phyloP scores from a whole-genome alignment of 2,329 filamentous ascomycete genomes.

The Aspergillus intermedius region DNA sequence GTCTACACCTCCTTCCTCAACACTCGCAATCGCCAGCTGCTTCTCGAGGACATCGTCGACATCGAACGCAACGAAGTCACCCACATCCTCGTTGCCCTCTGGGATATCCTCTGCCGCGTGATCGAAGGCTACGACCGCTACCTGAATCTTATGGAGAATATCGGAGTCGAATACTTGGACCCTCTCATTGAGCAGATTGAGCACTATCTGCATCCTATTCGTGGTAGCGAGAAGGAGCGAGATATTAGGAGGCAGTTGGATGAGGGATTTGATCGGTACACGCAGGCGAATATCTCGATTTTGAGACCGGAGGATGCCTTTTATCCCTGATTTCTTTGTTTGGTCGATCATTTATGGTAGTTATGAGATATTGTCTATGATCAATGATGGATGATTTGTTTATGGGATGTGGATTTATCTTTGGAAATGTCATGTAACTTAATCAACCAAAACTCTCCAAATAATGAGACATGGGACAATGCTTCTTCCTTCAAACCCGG shows the following conservation, averaged over 20 bases:
- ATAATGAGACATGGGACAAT: too few species aligned
- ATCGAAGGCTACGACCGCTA: conserved; percentile 17
- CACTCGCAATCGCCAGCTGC: conserved; percentile 13
- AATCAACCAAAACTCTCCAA: too few species aligned
- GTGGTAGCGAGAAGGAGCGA: background rate
- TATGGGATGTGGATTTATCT: too few species aligned
- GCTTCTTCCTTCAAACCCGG: too few species aligned
- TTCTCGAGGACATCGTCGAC: conserved; percentile 4
- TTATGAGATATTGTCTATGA: too few species aligned
- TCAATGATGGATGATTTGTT: too few species aligned
- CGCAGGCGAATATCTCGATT: background rate
- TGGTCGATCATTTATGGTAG: too few species aligned
- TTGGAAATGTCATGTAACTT: too few species aligned
- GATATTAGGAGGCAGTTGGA: background rate
- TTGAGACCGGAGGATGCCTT: background rate
- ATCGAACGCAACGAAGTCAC: conserved; percentile 9
- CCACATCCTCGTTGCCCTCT: conserved; percentile 10
- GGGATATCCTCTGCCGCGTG: conserved; percentile 13
- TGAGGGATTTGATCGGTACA: background rate
- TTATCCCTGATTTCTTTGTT: background rate
- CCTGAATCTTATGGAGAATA: conserved; percentile 6
- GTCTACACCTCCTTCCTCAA: conserved; percentile 18
- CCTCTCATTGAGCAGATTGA: conserved; percentile 7
- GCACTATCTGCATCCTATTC: background rate
- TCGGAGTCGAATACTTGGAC: conserved; percentile 10